Base-by-base conservation (phyloP, 371 early-diverging fungal genomes). In the Syncephalis fuscata region DNA sequence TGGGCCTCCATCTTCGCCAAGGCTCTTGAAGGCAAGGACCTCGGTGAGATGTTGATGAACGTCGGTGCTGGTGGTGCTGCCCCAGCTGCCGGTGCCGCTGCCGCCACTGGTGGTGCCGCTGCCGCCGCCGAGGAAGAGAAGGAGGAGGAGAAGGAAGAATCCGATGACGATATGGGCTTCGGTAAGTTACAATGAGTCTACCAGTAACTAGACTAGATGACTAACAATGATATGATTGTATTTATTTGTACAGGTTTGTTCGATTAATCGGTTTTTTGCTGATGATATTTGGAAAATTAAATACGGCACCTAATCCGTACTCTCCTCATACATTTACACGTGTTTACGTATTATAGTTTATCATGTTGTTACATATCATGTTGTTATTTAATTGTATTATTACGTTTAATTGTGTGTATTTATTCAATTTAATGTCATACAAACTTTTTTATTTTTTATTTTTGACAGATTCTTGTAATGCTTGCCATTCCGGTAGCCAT, bases 1-100 rank as follows among this genome's bases (percentile, higher is more conserved):
- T 95, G 91, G 91, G 81, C 86, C 65, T 70, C 70, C 62, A 76
- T 96, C 61, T 94, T 94, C 71, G 88, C 97, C 72, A 95, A 95
- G 87, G 95, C 95, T 53, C 81, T 96, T 59, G 89, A 74, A 54
- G 92, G 93, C 61, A 85, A 87, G 77, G 81, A 92, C 71, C 65
- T 96, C 56, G 73, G 68, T 64, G 85, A 84, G 60, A 76, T 93
- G 66, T 73, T 95, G 65, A 74, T 81, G 69, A 90, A 86, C 80
- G 82, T 90, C 59, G 93, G 92, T 66, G 68, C 82, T 25, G 65
- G 56, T 48, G 66, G 60, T 50, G 72, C 61, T 48, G 68, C 71
- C 48, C 67, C 70, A 17, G 67, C 55, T 57, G 85, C 80, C 66
- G 81, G 73, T 66, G 73, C 76, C 50, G 78, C 70, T 54, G 82